Conservation (phyloP, 768 basidiomycete species). For the Rickenella mellea region DNA sequence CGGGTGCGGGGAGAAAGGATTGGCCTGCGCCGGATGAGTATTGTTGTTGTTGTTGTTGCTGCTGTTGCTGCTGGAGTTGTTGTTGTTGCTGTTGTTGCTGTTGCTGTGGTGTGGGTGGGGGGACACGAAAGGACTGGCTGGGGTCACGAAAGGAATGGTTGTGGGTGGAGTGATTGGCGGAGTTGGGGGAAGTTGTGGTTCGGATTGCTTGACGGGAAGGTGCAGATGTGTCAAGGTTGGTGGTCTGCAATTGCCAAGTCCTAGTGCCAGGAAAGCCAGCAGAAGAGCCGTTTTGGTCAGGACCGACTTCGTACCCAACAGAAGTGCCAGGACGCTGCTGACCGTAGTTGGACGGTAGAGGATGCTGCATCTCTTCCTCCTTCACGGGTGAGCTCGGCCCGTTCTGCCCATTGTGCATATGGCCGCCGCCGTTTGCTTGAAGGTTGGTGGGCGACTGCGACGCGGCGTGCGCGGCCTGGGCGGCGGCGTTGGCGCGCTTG, state of each 20-base stretch:
- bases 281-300: conserved; percentile 12
- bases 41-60: conserved; percentile 2
- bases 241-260: conserved; percentile 9
- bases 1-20: conserved; percentile 60
- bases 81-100: conserved; percentile 17
- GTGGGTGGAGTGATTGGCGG: conserved; percentile 25
- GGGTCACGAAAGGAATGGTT: conserved; percentile 72
- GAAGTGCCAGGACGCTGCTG: conserved; percentile 62
- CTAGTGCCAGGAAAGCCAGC: not conserved
- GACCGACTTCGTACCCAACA: conserved; percentile 58
- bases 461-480: conserved; percentile 11
- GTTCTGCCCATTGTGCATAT: conserved; percentile 1
- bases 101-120: conserved; percentile 29
- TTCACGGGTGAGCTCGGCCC: conserved; percentile 23
- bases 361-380: conserved; percentile 28
- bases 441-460: conserved; percentile 1
- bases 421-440: conserved; percentile 11
- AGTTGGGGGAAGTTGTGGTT: conserved; percentile 23
- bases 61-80: conserved; percentile 11
- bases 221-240: conserved; percentile 11
- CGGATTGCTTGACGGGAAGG: conserved; percentile 9
- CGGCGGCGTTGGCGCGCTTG: conserved; percentile 26
- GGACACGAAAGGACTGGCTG: conserved; percentile 76
- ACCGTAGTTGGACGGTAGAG: conserved; percentile 24
- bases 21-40: conserved; percentile 27